These are phyloP conservation scores for Golubevia sp. DNA, from an alignment of 1,284 basidiomycete genomes.

Conservation along the genomic window DNA sequence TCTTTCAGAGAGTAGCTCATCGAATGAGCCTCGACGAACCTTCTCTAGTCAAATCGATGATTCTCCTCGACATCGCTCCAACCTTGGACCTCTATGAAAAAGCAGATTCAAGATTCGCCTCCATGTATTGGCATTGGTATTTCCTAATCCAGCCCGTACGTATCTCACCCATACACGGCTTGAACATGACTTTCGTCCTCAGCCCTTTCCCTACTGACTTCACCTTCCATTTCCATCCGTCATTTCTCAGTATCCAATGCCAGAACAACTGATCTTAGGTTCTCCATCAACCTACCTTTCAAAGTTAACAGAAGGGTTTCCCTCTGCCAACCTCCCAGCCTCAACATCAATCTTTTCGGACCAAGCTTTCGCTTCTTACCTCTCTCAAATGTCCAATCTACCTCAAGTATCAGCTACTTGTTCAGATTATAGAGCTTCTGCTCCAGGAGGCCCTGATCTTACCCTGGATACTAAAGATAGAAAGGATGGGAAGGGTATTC, in stretches of 20 bases:
- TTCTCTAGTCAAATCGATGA: constrained; percentile 16
- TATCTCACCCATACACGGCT: no score
- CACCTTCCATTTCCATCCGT: no score
- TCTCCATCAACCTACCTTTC: not conserved
- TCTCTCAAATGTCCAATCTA: constrained; percentile 1
- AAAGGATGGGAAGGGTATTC: constrained; percentile 15
- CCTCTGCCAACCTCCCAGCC: constrained; percentile 3
- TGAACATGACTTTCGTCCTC: no score
- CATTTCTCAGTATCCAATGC: constrained; percentile 11
- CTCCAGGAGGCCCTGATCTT: constrained; percentile 24
- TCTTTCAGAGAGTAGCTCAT: constrained; percentile 24
- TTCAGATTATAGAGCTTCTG: constrained; percentile 36
- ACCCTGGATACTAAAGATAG: constrained; percentile 18
- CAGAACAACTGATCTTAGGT: constrained; percentile 14
- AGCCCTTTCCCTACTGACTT: no score
- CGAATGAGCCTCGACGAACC: constrained; percentile 28
- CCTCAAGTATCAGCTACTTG: constrained; percentile 19
- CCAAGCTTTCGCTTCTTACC: constrained; percentile 1
- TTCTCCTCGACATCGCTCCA: constrained; percentile 13
- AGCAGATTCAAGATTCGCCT: constrained; percentile 25
- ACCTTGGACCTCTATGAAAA: constrained; percentile 30
- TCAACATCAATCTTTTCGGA: not conserved
- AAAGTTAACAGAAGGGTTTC: constrained; percentile 15
- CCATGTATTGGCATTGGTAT: constrained; percentile 44
- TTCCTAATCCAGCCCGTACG: constrained; percentile 30